These are phyloP conservation scores for Mangifera indica DNA, from an alignment of 345 rosid genomes.

Conservation along the genomic window DNA sequence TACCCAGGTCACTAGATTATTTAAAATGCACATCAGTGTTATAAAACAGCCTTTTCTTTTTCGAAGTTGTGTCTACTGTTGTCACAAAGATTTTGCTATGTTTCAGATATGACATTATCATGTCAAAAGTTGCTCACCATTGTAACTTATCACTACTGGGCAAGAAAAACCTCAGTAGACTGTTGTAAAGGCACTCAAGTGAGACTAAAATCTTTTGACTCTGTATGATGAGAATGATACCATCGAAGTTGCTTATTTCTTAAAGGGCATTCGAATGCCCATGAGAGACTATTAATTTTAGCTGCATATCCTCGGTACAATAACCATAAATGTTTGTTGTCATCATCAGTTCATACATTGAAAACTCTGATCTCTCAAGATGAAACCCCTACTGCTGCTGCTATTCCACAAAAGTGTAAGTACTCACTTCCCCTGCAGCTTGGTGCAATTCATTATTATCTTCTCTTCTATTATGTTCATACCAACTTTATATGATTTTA, in stretches of 20 bases:
- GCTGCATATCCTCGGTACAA: background rate
- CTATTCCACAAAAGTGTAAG: conserved; percentile 71
- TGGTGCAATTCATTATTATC: conserved; percentile 3
- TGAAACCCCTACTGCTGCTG: conserved; percentile 56
- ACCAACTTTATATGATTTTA: background rate
- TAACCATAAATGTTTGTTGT: conserved; percentile 25
- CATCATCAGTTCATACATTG: conserved; percentile 64
- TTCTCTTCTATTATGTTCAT: background rate
- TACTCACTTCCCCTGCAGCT: background rate
- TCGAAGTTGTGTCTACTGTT: background rate
- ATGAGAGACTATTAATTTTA: no score
- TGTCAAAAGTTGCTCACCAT: background rate
- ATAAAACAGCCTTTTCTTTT: background rate
- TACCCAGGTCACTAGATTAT: conserved; percentile 1
- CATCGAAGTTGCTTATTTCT: background rate
- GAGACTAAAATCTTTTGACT: no score
- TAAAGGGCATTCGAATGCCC: background rate
- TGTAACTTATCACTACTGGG: background rate
- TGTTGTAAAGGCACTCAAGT: no score
- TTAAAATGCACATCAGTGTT: background rate
- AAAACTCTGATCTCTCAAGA: conserved; percentile 87
- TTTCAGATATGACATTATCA: background rate
- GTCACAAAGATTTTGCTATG: background rate
- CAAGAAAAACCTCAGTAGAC: no score
- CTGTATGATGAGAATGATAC: background rate